A percentile compares a stretch with the other conserved stretches of the same genome.
phyloP scores from a whole-genome alignment of 352 stramenopile genomes.

The Globisporangium okanoganense region DNA sequence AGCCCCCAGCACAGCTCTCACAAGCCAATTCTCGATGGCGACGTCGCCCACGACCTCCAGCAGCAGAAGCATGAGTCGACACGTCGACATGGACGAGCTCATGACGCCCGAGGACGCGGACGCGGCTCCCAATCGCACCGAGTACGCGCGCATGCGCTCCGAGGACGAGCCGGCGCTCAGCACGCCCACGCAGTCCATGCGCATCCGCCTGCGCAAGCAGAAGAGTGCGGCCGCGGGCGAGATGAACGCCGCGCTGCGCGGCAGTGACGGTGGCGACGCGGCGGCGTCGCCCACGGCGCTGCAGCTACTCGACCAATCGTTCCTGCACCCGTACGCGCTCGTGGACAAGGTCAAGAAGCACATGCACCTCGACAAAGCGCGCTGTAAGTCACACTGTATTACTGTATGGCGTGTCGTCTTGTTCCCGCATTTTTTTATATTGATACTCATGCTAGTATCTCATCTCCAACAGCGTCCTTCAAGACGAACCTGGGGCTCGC shows the following conservation, averaged over 20 bases:
- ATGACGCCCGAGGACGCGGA: not conserved
- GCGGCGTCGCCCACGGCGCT: not conserved
- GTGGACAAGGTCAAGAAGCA: constrained; percentile 37
- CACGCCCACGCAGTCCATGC: constrained; percentile 7
- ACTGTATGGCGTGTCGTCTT: constrained; percentile 15
- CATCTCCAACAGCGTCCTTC: constrained; percentile 25
- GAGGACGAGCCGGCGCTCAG: not conserved
- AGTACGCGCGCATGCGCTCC: constrained; percentile 2
- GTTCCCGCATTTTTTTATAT: not conserved
- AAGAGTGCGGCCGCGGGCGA: not conserved
- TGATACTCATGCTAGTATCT: not conserved
- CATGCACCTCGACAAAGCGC: constrained; percentile 24
- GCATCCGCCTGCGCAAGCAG: constrained; percentile 5
- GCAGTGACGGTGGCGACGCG: not conserved
- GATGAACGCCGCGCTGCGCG: not conserved
- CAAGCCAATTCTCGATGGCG: not conserved
- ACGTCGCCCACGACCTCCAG: not conserved
- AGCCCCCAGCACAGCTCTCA: not conserved
- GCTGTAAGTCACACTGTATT: constrained; percentile 15
- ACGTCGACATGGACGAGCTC: not conserved
- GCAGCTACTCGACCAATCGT: not conserved
- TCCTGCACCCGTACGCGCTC: not conserved
- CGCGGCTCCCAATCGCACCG: not conserved
- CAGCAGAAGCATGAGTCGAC: not conserved
- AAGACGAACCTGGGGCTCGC: constrained; percentile 32